Percentiles rank a stretch among this genome's conserved stretches.
phyloP scores from a whole-genome alignment of 1,139 yeast genomes.

The Suhomyces panamericanus region DNA sequence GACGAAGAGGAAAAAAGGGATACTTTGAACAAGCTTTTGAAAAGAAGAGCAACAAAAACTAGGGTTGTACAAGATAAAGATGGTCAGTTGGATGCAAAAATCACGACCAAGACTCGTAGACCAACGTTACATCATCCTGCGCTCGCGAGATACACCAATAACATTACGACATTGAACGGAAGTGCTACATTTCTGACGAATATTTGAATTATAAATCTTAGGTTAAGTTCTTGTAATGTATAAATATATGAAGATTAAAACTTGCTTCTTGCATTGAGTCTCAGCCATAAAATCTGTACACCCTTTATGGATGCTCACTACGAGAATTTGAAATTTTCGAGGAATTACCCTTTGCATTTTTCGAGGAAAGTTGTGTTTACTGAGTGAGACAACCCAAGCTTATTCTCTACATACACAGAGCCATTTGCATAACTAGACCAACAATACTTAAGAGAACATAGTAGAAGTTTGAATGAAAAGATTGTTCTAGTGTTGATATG shows the following conservation, averaged over 20 bases:
- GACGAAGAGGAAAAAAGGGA: constrained; percentile 92
- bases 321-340: no score
- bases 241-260: no score
- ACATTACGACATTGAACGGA: constrained; percentile 13
- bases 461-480: background rate
- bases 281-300: no score
- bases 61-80: constrained; percentile 42
- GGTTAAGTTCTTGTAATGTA: background rate
- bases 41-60: constrained; percentile 76
- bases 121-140: constrained; percentile 39
- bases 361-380: no score
- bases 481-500: constrained; percentile 9
- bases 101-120: constrained; percentile 32
- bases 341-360: no score
- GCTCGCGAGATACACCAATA: constrained; percentile 35
- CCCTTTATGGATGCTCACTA: no score
- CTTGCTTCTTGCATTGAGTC: no score
- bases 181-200: constrained; percentile 8
- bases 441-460: no score
- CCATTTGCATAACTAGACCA: no score
- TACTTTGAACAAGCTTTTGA: constrained; percentile 79
- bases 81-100: constrained; percentile 25
- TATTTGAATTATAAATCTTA: background rate
- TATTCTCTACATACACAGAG: no score
- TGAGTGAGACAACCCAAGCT: no score